Base-by-base conservation (phyloP, 2,329 filamentous ascomycete genomes). In the Aspergillus clavatus region DNA sequence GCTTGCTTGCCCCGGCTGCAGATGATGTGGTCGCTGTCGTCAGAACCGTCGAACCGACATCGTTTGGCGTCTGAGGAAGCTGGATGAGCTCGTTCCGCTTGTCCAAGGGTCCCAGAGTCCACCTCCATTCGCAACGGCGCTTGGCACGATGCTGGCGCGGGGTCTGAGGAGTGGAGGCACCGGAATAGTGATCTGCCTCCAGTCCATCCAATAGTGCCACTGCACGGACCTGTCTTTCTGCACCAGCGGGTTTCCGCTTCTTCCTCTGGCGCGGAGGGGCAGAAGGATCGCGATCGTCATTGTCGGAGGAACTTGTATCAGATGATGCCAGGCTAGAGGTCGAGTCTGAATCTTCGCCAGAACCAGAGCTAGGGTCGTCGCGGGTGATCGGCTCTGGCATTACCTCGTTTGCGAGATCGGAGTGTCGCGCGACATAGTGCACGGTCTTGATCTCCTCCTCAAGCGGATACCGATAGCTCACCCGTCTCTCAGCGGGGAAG, bases 371-470 rank as follows among this genome's bases (percentile, higher is more conserved):
- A 8, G 51, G 48, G 22, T 45, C 47, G 8, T 40, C 39, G 21
- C 47, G 38, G 14, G 53, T 46, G n/a, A 43, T 35, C 14, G 52
- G n/a, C n/a, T n/a, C n/a, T n/a, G n/a, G n/a, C n/a, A n/a, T 49
- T 18, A 57, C 53, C 11, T 61, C 56, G 21, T 48, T 53, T 6
- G 71, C 63, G 8, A 82, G 63, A 57, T 83, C 80, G 0, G 75
- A 77, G 52, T 82, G 78, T 28, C 74, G 73, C 42, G 75, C 63
- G 4, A 73, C 77, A 61, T 79, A 83, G 45, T 67, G 72, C 31
- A 72, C 70, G 2, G 72, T 83, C 50, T 70, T 71, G 54, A 83
- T 80, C 45, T 81, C 78, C 57, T 83, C 80, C 37, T 79, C 78
- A 21, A 82, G 60, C 14, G 76, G 74, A 10, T 67, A 68, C 16